Evolutionary conservation across 306 rosid species (phyloP).

Genomic region (Pterocarpus santalinus): DNA sequence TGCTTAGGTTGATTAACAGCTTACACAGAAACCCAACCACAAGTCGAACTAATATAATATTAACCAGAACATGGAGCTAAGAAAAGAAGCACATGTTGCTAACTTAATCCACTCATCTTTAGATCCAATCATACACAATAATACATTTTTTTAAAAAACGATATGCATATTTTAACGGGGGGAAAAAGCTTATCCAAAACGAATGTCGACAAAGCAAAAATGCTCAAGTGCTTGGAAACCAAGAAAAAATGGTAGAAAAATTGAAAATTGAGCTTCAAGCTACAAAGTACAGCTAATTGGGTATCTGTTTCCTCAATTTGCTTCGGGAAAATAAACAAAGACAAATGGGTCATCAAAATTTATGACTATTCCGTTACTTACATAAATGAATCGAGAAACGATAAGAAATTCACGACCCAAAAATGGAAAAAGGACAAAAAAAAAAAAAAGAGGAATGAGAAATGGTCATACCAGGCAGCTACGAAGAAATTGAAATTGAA

Average conservation of each 20-base stretch:
- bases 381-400: constrained; percentile 15
- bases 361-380: background rate
- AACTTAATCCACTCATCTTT: constrained; percentile 38
- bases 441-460: background rate
- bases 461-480: constrained; percentile 44
- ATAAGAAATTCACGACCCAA: background rate
- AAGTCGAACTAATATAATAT: constrained; percentile 55
- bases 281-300: constrained; percentile 16
- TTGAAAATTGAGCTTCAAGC: constrained; percentile 13
- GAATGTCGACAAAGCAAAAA: background rate
- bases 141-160: background rate
- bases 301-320: constrained; percentile 9
- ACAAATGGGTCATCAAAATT: background rate
- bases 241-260: constrained; percentile 8
- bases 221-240: constrained; percentile 14
- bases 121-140: constrained; percentile 55
- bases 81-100: constrained; percentile 62
- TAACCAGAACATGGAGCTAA: constrained; percentile 51
- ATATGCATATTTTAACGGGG: background rate
- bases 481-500: constrained; percentile 29
- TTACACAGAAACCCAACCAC: too few species aligned
- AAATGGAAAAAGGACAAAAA: background rate
- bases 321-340: background rate
- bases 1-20: too few species aligned
- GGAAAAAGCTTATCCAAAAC: background rate